Conservation (phyloP, 176 grass and related monocot genomes). For the Bolboschoenus planiculmis region DNA sequence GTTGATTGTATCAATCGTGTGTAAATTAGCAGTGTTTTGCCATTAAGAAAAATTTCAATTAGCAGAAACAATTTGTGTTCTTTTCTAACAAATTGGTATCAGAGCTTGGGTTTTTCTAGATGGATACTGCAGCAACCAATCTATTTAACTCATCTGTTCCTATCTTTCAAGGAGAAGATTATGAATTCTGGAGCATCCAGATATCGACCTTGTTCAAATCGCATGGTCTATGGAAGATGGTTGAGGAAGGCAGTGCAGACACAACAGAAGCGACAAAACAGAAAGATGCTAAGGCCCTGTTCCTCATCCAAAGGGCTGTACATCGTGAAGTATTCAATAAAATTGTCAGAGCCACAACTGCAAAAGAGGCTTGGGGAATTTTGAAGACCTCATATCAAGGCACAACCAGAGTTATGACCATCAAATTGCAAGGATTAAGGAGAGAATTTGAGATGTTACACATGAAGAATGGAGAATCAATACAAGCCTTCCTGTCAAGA, state of each 20-base stretch:
- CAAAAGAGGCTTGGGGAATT: not conserved
- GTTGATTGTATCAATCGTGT: too few relatives aligned
- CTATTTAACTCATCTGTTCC: not conserved
- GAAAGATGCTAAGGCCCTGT: not conserved
- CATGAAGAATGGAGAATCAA: too few relatives aligned
- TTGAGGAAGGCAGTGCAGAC: not conserved
- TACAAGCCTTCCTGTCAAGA: not conserved
- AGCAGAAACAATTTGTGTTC: too few relatives aligned
- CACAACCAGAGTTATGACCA: too few relatives aligned
- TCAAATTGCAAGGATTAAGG: too few relatives aligned
- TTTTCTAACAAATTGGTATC: too few relatives aligned
- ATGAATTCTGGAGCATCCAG: not conserved
- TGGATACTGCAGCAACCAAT: too few relatives aligned
- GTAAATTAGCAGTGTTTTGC: too few relatives aligned
- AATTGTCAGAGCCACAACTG: not conserved
- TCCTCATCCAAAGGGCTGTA: not conserved
- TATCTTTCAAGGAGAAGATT: not conserved
- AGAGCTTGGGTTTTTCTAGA: too few relatives aligned
- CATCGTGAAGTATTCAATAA: not conserved
- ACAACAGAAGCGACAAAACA: not conserved
- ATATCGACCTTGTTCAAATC: not conserved
- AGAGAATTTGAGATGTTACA: too few relatives aligned
- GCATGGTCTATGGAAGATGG: not conserved
- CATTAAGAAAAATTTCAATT: too few relatives aligned
- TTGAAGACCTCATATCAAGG: too few relatives aligned